Base-by-base conservation (phyloP, 2,329 filamentous ascomycete genomes). In the Alternaria incomplexa region DNA sequence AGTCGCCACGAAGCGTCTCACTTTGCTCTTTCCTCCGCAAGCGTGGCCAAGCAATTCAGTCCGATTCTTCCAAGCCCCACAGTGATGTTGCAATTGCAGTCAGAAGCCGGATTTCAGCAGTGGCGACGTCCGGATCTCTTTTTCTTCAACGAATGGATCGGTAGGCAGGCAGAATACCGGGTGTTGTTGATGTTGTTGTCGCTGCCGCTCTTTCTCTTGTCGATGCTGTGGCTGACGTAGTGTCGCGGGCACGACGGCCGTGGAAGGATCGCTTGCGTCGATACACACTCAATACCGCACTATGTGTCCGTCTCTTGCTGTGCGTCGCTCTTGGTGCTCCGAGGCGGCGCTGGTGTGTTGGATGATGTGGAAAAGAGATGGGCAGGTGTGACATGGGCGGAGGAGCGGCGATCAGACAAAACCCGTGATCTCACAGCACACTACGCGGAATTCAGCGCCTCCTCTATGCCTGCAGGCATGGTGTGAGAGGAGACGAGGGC, bases 391-490 rank as follows among this genome's bases (percentile, higher is more conserved):
- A 73, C 73, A 72, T 71, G 69, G 65, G 68, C 50, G 54, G 58
- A 58, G 28, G 58, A 64, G 59, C 63, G 63, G 65, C 59, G 67
- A 64, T 44, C 58, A 62, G 64, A 62, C 58, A 44, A 60, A 66
- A 74, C 73, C 68, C 76, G 75, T 78, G 75, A 78, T 74, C 64
- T 71, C 65, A 68, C 63, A 56, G 63, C 63, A 63, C 50, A 54
- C 58, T 66, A 66, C 60, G 61, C 63, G 67, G 65, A 69, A 58
- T 61, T 68, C 69, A 70, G 67, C 66, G 70, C 65, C 63, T 64
- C 55, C 50, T 61, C 53, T 58, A 63, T 53, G 69, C 60, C 54
- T 64, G 67, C 69, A 71, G 56, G 66, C 66, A 73, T 72, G 72
- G 71, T 69, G 70, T 68, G 71, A 68, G 60, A 68, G 64, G 65